Percentiles rank a stretch among this genome's conserved stretches.
These are phyloP conservation scores for Aegilops longissima DNA, from an alignment of 176 grass and related monocot genomes.

Conservation along the genomic window DNA sequence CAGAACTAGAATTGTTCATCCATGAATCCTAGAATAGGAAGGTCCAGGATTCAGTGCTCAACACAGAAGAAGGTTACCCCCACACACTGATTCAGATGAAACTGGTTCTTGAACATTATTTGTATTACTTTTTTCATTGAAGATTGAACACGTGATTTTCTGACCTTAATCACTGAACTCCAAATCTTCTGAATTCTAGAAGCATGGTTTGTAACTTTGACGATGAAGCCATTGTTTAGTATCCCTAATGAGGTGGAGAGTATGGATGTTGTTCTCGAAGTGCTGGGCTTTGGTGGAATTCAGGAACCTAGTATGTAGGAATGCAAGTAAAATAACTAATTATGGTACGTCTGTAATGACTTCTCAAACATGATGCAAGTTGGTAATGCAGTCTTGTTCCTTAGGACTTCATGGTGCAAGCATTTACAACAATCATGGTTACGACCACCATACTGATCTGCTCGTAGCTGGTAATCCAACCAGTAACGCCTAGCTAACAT, in stretches of 20 bases:
- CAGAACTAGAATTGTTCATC: background rate
- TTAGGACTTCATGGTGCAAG: background rate
- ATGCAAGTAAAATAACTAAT: background rate
- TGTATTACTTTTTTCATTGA: too few species aligned
- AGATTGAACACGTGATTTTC: background rate
- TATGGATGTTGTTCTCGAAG: background rate
- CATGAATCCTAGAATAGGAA: background rate
- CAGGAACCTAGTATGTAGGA: background rate
- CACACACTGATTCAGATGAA: background rate
- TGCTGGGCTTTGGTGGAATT: background rate
- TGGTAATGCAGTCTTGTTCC: too few species aligned
- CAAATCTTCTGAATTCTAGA: background rate
- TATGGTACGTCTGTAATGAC: background rate
- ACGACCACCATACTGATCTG: background rate
- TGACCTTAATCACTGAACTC: background rate
- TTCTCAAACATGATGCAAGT: background rate
- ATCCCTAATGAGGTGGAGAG: background rate
- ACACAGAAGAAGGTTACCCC: background rate
- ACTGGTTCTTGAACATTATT: too few species aligned
- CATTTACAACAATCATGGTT: background rate
- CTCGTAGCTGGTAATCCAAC: background rate
- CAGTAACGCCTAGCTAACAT: background rate
- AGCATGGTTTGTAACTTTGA: background rate
- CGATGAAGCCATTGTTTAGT: background rate
- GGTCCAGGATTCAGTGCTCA: background rate